Base-by-base conservation (phyloP, 371 early-diverging fungal genomes). In the Rhizopus microsporus region DNA sequence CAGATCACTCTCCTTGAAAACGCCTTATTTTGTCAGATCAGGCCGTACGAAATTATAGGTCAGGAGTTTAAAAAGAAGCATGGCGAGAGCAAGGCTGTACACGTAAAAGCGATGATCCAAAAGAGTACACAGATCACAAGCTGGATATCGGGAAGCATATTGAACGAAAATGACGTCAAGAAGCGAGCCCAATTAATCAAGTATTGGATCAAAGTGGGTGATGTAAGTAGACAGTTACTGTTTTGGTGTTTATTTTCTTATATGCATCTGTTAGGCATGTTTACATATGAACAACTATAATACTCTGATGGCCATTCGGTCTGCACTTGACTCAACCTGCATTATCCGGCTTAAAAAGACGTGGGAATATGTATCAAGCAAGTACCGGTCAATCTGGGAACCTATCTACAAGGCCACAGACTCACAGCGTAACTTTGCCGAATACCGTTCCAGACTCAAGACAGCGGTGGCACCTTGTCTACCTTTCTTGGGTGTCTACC, bases 401-500 rank as follows among this genome's bases (percentile, higher is more conserved):
- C 74, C 74, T 1, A 73, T 94, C 39, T 67, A 81, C 52, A 71
- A 78, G 12, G 82, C 88, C 0, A 88, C 86, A 38, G 88, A 88
- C 58, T 77, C 86, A 9, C 75, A 72, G 33, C 70, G 83, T 48
- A 94, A 94, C 69, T 94, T 86, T 68, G 78, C 86, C 2, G 86
- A 84, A 34, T 94, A 93, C 66, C 78, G 95, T n/a, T 69, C 71
- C 7, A 60, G 78, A 5, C 54, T 95, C 40, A 84, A 83, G 42
- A 72, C 72, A 6, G 71, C 85, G 1, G 59, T 78, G 6, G 86
- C 89, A 4, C 94, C 94, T 1, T 87, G 88, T 39, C 66, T 93
- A 5, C 94, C 93, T 0, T 93, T 92, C 56, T 65, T 93, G 29
- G 94, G 93, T 17, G 69, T 93, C n/a, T 93, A 88, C 54, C 75